Conservation (phyloP, 352 stramenopile species). For the Pythium dissotocum region DNA sequence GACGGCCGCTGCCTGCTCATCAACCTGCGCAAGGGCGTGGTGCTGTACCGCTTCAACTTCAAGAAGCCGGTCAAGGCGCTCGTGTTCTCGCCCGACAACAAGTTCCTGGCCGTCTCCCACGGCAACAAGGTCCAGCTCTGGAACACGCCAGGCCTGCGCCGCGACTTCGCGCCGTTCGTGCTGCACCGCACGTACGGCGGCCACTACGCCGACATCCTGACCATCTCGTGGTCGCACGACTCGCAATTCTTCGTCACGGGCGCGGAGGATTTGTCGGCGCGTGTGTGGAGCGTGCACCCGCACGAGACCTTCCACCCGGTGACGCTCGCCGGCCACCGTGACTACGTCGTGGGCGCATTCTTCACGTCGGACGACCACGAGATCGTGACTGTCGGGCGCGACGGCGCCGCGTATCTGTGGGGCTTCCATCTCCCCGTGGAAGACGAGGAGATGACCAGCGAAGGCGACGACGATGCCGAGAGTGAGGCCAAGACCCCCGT, state of each 20-base stretch:
- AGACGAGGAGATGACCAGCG: conserved; percentile 34
- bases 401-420: conserved; percentile 89
- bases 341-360: conserved; percentile 84
- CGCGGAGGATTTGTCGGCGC: conserved; percentile 85
- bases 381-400: conserved; percentile 87
- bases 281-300: conserved; percentile 81
- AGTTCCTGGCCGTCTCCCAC: conserved; percentile 86
- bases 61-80: conserved; percentile 88
- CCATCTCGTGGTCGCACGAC: conserved; percentile 87
- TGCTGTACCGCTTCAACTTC: conserved; percentile 95
- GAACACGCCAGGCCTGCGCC: conserved; percentile 78
- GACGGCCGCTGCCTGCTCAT: conserved; percentile 91
- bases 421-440: conserved; percentile 59
- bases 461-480: conserved; percentile 32
- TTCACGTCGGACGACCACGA: conserved; percentile 78
- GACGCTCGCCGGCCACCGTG: conserved; percentile 88
- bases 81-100: conserved; percentile 89
- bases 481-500: conserved; percentile 32
- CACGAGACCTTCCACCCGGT: conserved; percentile 81
- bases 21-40: conserved; percentile 86
- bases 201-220: conserved; percentile 89
- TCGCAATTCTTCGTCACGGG: conserved; percentile 90
- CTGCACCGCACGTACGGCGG: conserved; percentile 87
- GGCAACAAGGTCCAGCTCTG: conserved; percentile 93
- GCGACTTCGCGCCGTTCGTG: conserved; percentile 91